Percentiles rank a stretch among this genome's conserved stretches.
Conservation (phyloP, 805 yeast genomes). For the Metschnikowia continentalis region DNA sequence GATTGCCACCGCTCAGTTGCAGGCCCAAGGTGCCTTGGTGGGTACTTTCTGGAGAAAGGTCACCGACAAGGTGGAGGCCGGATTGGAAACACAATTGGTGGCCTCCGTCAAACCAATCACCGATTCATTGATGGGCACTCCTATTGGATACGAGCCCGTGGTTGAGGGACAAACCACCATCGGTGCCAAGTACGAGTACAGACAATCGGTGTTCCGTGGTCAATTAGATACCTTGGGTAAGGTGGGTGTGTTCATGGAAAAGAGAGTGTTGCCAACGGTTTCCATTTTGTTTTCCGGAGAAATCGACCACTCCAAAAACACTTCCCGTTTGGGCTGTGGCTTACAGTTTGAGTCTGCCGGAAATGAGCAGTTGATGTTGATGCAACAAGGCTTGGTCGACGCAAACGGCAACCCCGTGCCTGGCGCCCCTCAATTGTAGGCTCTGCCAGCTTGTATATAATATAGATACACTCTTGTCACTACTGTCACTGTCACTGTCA, state of each 20-base stretch:
- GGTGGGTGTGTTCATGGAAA: conserved; percentile 86
- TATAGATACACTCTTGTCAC: not conserved
- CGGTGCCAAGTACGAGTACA: conserved; percentile 97
- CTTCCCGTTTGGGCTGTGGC: conserved; percentile 88
- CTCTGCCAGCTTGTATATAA: conserved; percentile 15
- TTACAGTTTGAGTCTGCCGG: conserved; percentile 95
- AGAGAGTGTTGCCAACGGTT: conserved; percentile 87
- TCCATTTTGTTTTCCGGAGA: conserved; percentile 88
- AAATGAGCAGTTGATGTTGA: conserved; percentile 84
- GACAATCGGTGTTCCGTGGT: conserved; percentile 94
- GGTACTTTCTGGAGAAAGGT: conserved; percentile 94
- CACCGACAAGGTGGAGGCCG: conserved; percentile 91
- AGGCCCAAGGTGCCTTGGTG: conserved; percentile 84
- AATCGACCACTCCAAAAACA: conserved; percentile 70
- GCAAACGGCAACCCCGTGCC: conserved; percentile 83
- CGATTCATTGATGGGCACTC: conserved; percentile 70
- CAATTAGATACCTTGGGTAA: conserved; percentile 89
- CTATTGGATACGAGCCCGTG: conserved; percentile 78
- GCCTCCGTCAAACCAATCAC: conserved; percentile 73
- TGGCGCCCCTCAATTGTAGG: conserved; percentile 60
- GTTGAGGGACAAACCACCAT: conserved; percentile 89
- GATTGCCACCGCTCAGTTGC: conserved; percentile 91
- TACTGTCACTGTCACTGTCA: too few species aligned
- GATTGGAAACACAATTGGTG: conserved; percentile 79
- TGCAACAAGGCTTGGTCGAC: conserved; percentile 83